phyloP scores from a whole-genome alignment of 768 basidiomycete species.

The Termitomyces sp. region DNA sequence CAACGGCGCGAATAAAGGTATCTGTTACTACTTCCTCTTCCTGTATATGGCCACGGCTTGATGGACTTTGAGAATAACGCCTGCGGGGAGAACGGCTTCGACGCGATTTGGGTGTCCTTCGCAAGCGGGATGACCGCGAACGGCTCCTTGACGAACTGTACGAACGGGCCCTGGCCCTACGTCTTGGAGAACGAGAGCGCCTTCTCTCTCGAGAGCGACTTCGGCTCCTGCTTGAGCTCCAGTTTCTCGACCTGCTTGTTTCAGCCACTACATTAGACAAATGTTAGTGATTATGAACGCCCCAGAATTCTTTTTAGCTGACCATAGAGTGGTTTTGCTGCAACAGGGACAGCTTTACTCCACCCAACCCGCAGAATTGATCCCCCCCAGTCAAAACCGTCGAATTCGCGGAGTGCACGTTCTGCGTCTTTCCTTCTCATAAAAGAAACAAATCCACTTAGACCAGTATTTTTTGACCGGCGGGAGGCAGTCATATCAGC shows the following conservation, averaged over 20 bases:
- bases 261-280: conserved; percentile 11
- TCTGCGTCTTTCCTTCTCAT: conserved; percentile 95
- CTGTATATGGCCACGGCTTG: conserved; percentile 33
- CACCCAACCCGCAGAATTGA: conserved; percentile 84
- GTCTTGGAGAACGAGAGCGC: conserved; percentile 32
- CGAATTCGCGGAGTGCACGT: conserved; percentile 78
- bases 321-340: conserved; percentile 79
- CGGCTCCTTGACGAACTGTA: conserved; percentile 44
- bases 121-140: conserved; percentile 33
- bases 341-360: conserved; percentile 94
- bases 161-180: conserved; percentile 36
- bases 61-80: conserved; percentile 47
- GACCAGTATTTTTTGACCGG: conserved; percentile 62
- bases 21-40: conserved; percentile 74
- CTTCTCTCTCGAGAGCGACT: conserved; percentile 36
- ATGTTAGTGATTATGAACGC: neutral
- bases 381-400: conserved; percentile 95
- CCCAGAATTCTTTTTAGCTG: conserved; percentile 11
- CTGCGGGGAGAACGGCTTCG: conserved; percentile 44
- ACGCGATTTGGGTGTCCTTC: conserved; percentile 27
- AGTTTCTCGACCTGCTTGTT: conserved; percentile 9
- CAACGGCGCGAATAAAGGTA: conserved; percentile 82
- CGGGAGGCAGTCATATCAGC: conserved; percentile 72
- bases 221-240: conserved; percentile 22
- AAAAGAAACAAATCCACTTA: conserved; percentile 95